These are phyloP conservation scores for Atkinsonella hypoxylon DNA, from an alignment of 2,329 filamentous ascomycete genomes.

Conservation along the genomic window DNA sequence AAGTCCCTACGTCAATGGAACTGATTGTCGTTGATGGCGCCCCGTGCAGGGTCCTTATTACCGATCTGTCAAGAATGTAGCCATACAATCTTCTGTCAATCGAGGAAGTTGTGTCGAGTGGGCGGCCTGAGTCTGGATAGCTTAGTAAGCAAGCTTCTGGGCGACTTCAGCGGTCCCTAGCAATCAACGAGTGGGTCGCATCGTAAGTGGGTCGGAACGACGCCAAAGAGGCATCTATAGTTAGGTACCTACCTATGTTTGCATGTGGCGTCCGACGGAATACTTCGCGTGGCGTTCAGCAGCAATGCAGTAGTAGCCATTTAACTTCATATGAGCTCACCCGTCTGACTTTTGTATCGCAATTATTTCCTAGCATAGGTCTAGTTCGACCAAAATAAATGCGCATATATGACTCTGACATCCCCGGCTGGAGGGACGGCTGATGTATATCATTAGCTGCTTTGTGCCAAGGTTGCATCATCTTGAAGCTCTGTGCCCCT, in stretches of 20 bases:
- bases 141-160: neutral
- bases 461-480: neutral
- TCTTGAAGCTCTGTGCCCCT: neutral
- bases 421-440: neutral
- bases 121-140: neutral
- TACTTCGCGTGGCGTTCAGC: too few relatives aligned
- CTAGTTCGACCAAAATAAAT: neutral
- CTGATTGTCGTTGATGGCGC: neutral
- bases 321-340: too few relatives aligned
- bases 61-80: neutral
- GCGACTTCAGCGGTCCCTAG: neutral
- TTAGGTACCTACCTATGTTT: too few relatives aligned
- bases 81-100: neutral
- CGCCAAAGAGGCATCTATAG: too few relatives aligned
- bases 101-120: neutral
- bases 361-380: too few relatives aligned
- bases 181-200: neutral
- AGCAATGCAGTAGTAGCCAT: too few relatives aligned
- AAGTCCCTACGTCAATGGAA: neutral
- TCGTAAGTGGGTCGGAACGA: neutral
- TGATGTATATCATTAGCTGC: neutral
- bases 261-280: too few relatives aligned
- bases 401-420: neutral
- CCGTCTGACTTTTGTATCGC: too few relatives aligned
- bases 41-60: neutral